Evolutionary conservation across 2,329 filamentous ascomycete genomes (phyloP).

Genomic region (Colletotrichum sp.): DNA sequence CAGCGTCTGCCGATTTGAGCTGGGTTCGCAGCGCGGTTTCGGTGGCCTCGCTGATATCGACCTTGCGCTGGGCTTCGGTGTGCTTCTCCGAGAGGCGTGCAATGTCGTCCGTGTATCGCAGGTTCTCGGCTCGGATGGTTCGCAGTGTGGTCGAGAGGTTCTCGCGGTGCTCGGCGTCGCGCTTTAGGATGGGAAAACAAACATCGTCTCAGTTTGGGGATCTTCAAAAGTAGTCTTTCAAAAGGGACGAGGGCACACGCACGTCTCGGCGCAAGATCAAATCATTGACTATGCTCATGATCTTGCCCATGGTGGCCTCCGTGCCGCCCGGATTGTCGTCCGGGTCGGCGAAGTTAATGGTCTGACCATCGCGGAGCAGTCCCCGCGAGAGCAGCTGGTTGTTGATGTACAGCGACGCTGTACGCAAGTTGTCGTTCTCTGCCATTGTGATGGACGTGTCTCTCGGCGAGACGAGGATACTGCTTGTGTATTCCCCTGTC

Average conservation of each 20-base stretch:
- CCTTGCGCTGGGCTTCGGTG: conserved; percentile 59
- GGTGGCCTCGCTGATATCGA: conserved; percentile 69
- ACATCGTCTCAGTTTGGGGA: conserved; percentile 4
- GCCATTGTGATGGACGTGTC: conserved; percentile 45
- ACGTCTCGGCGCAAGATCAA: conserved; percentile 90
- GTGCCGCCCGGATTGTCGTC: conserved; percentile 66
- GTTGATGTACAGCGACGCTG: conserved; percentile 75
- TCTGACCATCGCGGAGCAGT: conserved; percentile 69
- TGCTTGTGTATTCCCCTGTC: not conserved
- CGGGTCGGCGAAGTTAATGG: conserved; percentile 83
- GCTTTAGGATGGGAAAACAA: conserved; percentile 52
- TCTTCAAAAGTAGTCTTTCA: not conserved
- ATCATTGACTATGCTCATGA: conserved; percentile 95
- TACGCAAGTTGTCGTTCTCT: conserved; percentile 66
- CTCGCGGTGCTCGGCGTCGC: conserved; percentile 89
- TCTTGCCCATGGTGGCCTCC: conserved; percentile 76
- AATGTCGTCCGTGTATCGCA: conserved; percentile 75
- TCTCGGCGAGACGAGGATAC: not conserved
- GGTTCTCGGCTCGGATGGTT: conserved; percentile 74
- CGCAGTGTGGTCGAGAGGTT: conserved; percentile 80
- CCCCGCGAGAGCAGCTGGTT: conserved; percentile 73
- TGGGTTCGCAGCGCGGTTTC: conserved; percentile 73
- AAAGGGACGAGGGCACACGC: conserved; percentile 37
- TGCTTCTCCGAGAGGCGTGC: conserved; percentile 61
- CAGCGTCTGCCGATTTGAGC: conserved; percentile 75